Conservation (phyloP, 345 rosid species). For the Raphanus sativus region DNA sequence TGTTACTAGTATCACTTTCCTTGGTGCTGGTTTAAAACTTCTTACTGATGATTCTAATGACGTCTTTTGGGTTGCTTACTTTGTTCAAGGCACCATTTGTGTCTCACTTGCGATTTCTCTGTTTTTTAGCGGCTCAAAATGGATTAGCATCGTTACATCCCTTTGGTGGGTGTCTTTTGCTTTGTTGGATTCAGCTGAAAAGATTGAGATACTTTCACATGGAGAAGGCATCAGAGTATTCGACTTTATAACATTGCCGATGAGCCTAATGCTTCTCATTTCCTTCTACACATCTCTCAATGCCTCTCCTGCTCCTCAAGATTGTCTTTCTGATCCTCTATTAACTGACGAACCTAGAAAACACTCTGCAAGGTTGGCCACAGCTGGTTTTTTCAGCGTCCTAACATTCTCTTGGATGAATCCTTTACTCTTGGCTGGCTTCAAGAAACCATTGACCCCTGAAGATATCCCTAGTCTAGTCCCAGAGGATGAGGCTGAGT, state of each 20-base stretch:
- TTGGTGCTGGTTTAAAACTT: slow-evolving; percentile 46
- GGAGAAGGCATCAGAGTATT: slow-evolving; percentile 38
- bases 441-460: slow-evolving; percentile 49
- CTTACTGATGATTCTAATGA: slow-evolving; percentile 23
- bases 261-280: slow-evolving; percentile 53
- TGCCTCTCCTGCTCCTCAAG: slow-evolving; percentile 16
- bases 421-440: slow-evolving; percentile 57
- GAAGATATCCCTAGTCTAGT: slow-evolving; percentile 64
- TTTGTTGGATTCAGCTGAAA: slow-evolving; percentile 46
- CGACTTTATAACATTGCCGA: slow-evolving; percentile 49
- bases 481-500: slow-evolving; percentile 55
- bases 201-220: slow-evolving; percentile 39
- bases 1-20: slow-evolving; percentile 42
- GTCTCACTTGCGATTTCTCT: slow-evolving; percentile 55
- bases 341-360: slow-evolving; percentile 36
- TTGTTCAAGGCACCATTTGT: slow-evolving; percentile 62
- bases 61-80: slow-evolving; percentile 37
- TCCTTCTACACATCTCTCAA: slow-evolving; percentile 49
- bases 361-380: slow-evolving; percentile 6
- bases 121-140: slow-evolving; percentile 49
- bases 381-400: slow-evolving; percentile 50
- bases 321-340: slow-evolving; percentile 47
- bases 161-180: slow-evolving; percentile 71
- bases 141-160: slow-evolving; percentile 41
- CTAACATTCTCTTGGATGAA: slow-evolving; percentile 68